phyloP scores from a whole-genome alignment of 345 rosid species.

The Citrus cavaleriei region DNA sequence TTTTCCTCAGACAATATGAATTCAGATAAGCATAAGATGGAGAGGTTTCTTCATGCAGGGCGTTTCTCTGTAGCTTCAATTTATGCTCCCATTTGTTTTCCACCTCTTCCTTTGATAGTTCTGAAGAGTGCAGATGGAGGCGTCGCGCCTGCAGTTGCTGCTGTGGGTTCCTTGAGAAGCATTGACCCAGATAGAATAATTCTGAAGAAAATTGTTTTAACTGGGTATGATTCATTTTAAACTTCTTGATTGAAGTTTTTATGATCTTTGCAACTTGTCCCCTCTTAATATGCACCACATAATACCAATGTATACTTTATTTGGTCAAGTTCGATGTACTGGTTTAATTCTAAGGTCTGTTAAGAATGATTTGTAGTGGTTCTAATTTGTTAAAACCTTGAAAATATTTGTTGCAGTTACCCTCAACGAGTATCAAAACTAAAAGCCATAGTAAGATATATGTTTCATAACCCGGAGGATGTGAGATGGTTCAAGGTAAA shows the following conservation, averaged over 20 bases:
- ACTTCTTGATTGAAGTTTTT: not conserved
- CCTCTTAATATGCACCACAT: not conserved
- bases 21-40: conserved; percentile 96
- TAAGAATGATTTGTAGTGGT: not conserved
- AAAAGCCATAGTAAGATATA: conserved; percentile 79
- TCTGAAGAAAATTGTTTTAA: conserved; percentile 79
- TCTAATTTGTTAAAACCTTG: not conserved
- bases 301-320: not conserved
- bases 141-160: conserved; percentile 59
- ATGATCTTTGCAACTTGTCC: not conserved
- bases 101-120: conserved; percentile 77
- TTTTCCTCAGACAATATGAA: conserved; percentile 74
- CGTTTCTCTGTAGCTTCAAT: conserved; percentile 74
- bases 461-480: conserved; percentile 95
- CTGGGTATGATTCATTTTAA: conserved; percentile 56
- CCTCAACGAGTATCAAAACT: conserved; percentile 87
- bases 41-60: conserved; percentile 87
- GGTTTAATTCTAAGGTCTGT: not conserved
- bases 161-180: conserved; percentile 86
- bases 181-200: conserved; percentile 78
- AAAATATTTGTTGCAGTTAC: conserved; percentile 51
- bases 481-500: conserved; percentile 96
- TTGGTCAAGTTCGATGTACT: not conserved
- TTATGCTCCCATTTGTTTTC: conserved; percentile 85
- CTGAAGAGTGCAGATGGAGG: conserved; percentile 52